phyloP scores from a whole-genome alignment of 1,284 basidiomycete species.

The Meira miltonrushii region DNA sequence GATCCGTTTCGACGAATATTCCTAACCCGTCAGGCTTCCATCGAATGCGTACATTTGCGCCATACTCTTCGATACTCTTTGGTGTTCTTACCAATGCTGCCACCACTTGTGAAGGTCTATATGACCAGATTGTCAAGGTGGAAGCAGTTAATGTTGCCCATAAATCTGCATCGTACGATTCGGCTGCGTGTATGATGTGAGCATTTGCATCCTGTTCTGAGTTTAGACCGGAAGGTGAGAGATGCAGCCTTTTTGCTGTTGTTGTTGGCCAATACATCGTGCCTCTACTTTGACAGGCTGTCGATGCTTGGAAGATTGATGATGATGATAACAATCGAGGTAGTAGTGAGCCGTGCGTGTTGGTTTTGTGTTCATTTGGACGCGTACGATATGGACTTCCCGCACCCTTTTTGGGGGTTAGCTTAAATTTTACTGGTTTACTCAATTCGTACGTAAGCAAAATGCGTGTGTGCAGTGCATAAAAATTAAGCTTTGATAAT shows the following conservation, averaged over 20 bases:
- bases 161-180: slow-evolving; percentile 32
- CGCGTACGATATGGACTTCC: no score
- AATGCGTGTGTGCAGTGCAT: no score
- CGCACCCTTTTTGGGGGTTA: no score
- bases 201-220: slow-evolving; percentile 10
- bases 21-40: slow-evolving; percentile 39
- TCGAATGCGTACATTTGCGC: slow-evolving; percentile 31
- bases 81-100: slow-evolving; percentile 38
- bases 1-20: slow-evolving; percentile 14
- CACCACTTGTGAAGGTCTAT: slow-evolving; percentile 42
- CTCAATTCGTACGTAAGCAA: no score
- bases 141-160: slow-evolving; percentile 23
- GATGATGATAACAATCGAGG: background rate
- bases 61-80: slow-evolving; percentile 41
- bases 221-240: slow-evolving; percentile 34
- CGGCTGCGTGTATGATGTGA: slow-evolving; percentile 28
- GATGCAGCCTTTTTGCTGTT: slow-evolving; percentile 37
- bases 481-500: no score
- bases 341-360: no score
- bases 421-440: no score
- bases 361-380: no score
- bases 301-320: background rate
- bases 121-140: slow-evolving; percentile 34
- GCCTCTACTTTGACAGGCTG: background rate
- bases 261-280: slow-evolving; percentile 49